Evolutionary conservation across 306 rosid genomes (phyloP), one percentile per base, ranked within the genome.

Genomic region (Comarum palustre): DNA sequence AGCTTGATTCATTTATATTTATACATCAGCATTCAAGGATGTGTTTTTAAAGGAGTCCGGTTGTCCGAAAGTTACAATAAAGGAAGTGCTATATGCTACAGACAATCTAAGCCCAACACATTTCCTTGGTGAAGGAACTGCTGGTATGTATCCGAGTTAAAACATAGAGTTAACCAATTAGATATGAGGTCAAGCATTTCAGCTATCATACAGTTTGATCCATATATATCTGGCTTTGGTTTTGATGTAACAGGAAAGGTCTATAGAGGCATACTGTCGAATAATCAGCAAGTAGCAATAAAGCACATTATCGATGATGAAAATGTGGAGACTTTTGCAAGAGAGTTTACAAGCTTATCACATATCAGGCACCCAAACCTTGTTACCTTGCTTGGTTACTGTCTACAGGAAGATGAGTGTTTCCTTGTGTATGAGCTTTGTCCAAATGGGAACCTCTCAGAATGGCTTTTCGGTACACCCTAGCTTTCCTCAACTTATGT

Each of bases 351-450:
- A 50, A 89, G 88, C 77, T 82, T 84, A 57, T 83, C 89, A 41
- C 88, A 68, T 69, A 81, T 87, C 45, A 87, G 73, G 39, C 95
- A 89, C 67, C 90, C 83, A 39, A 87, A 89, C 68, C 83, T 87
- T 32, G 91, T 87, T 68, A 72, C 84, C 48, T 77, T 89, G 78
- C 63, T 83, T 0, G 90, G 95, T 57, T 78, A 65, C 73, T 83
- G 88, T 66, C 79, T 75, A 51, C 77, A 52, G 12, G 79, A 81
- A 65, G 82, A 68, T 70, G 94, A 86, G 65, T 86, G 88, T 75
- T 89, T 86, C 84, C 84, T 89, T 51, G 85, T 85, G 64, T 89
- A 89, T 76, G 94, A 89, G 72, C 83, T 87, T 69, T 89, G 95
- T 59, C 86, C 80, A 60, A 79, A 83, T 42, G 91, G 91, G 45